Conservation (phyloP, 257 asterid species). For the Ilex aquifolium region DNA sequence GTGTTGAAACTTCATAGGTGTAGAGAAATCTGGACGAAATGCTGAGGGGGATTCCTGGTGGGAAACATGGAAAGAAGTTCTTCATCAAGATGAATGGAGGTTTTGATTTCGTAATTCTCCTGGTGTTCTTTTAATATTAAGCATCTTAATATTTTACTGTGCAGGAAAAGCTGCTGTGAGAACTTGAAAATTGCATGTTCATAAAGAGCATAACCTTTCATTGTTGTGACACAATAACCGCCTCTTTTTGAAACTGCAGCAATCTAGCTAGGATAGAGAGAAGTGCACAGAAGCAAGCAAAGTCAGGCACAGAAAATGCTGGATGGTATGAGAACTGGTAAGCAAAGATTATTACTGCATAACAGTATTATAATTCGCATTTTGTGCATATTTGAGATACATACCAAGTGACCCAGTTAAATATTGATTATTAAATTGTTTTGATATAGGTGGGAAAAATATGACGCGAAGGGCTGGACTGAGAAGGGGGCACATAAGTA, state of each 20-base stretch:
- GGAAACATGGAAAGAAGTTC: constrained; percentile 99
- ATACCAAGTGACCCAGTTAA: background rate
- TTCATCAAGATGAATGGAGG: constrained; percentile 99
- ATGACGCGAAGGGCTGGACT: constrained; percentile 98
- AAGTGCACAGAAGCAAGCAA: constrained; percentile 99
- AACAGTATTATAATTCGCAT: no score
- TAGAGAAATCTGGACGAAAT: constrained; percentile 95
- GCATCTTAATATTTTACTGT: background rate
- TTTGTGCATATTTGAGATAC: no score
- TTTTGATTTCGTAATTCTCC: constrained; percentile 17
- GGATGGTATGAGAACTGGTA: constrained; percentile 99
- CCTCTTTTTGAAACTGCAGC: constrained; percentile 42
- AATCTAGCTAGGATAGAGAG: constrained; percentile 96
- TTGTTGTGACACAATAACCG: background rate
- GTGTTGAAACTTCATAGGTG: constrained; percentile 44
- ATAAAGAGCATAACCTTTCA: no score
- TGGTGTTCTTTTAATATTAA: background rate
- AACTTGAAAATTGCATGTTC: no score
- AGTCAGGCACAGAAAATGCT: constrained; percentile 87
- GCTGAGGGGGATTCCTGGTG: constrained; percentile 98
- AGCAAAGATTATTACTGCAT: constrained; percentile 16
- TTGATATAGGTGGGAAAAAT: constrained; percentile 94
- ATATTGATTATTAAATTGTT: background rate
- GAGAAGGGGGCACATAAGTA: constrained; percentile 98
- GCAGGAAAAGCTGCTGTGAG: background rate